Percentiles rank a stretch among this genome's conserved stretches.
Evolutionary conservation across 768 basidiomycete species (phyloP).

Genomic region (Trametes villosa): DNA sequence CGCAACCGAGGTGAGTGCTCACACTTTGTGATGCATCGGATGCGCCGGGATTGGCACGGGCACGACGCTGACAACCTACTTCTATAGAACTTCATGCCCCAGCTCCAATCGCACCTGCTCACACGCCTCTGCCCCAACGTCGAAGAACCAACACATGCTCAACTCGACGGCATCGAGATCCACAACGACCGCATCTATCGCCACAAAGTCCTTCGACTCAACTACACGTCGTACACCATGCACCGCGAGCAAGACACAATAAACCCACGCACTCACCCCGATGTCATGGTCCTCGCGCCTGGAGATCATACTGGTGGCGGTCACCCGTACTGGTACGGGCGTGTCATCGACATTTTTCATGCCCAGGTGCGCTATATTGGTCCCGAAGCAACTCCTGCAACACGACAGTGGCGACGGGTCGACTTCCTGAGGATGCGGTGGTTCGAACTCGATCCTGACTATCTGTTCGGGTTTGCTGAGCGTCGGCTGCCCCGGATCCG

Average conservation of each 20-base stretch:
- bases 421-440: slow-evolving; percentile 43
- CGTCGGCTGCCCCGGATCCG: background rate
- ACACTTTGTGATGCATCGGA: too few species aligned
- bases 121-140: too few species aligned
- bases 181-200: slow-evolving; percentile 33
- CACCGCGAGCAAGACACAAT: slow-evolving; percentile 45
- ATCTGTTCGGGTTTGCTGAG: slow-evolving; percentile 8
- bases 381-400: background rate
- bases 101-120: too few species aligned
- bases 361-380: slow-evolving; percentile 19
- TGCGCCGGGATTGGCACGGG: too few species aligned
- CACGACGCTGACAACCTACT: too few species aligned
- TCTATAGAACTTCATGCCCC: too few species aligned
- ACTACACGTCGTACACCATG: slow-evolving; percentile 49
- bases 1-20: too few species aligned
- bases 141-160: background rate
- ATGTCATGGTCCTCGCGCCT: slow-evolving; percentile 35
- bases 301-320: background rate
- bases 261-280: slow-evolving; percentile 40
- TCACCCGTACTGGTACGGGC: slow-evolving; percentile 33
- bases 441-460: slow-evolving; percentile 34
- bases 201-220: slow-evolving; percentile 38
- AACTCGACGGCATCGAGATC: slow-evolving; percentile 18
- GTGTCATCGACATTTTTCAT: slow-evolving; percentile 31
- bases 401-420: slow-evolving; percentile 14